Evolutionary conservation across 1,284 basidiomycete species (phyloP), one percentile per base, ranked within the genome.

Genomic region (Apiotrichum sp.): DNA sequence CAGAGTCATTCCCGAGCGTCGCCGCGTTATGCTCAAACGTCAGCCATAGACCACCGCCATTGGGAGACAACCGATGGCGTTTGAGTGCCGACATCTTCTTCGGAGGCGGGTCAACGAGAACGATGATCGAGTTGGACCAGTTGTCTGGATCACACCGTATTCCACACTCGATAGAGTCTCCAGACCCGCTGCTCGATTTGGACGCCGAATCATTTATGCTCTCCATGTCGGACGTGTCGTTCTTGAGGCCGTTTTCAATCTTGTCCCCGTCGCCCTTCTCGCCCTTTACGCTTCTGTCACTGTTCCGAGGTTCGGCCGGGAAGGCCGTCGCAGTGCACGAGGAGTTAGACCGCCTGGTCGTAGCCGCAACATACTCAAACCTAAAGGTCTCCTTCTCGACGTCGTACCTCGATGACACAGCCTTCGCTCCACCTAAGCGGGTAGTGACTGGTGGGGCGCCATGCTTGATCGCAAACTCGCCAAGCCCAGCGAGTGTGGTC

Each of bases 11-110:
- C 31, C 85, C 85, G 3, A 89, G 82, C 54, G 85, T 82, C 14
- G 86, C 78, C 3, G 86, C 83, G 59, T 93, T 88, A 65, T 98
- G 95, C 32, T 87, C 89, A 64, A 98, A 81, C 0, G 91, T 95
- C 29, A 98, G 77, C 96, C 96, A 99, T n/a, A 97, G 77, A 0
- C 95, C 95, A 7, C 96, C 93, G 3, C 93, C 95, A 42, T 87
- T 86, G 9, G 83, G 80, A 1, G 91, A 92, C 9, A 98, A 80
- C 16, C 87, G 83, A 74, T 98, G 95, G 36, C 96, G 82, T 9
- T 88, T 84, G 16, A 98, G 80, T 58, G 88, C 92, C 1, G 86
- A 84, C 40, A 95, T 86, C 4, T 83, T 81, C 63, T 87, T 85
- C 16, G 93, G 95, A 3, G 95, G 93, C 0, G 96, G 96, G 72